Evolutionary conservation across 2,329 filamentous ascomycete genomes (phyloP), one percentile per base, ranked within the genome.

Genomic region (Colletotrichum salicis): DNA sequence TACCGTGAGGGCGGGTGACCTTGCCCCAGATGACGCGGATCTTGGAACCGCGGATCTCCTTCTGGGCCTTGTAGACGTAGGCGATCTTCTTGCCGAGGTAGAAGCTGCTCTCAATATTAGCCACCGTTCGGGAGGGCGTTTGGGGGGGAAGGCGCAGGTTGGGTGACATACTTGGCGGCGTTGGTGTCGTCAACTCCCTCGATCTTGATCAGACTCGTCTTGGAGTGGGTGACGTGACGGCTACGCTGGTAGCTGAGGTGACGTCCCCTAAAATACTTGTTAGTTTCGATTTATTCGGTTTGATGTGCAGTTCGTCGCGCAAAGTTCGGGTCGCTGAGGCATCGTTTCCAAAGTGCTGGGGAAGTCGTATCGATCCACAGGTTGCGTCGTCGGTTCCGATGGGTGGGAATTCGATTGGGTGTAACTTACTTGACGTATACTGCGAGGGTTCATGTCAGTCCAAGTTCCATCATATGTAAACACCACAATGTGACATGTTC

Each of bases 1-100:
- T 93, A 96, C 94, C 96, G 88, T 98, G 96, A 84, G 95, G 92
- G 83, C 95, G 90, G 84, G 94, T 97, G 84, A 98, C 93, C 90
- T 97, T 98, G 89, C 96, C 96, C 95, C 95, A 98, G 89, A 98
- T 98, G 80, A 98, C 93, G 83, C 96, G 92, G 88, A 98, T 97
- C 93, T 98, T 98, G 85, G 95, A 96, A 84, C 96, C 96, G 82
- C 96, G 94, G 83, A 97, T 90, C 90, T 97, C 94, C 88, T 92
- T 95, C 87, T 94, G 92, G 80, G 92, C 96, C 84, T 95, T 94
- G 91, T 98, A 99, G 87, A 99, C 95, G 87, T 95, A 99, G 85
- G 96, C 96, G 85, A 98, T 92, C 89, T 95, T 95, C 93, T 99
- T 99, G 88, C 96, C 96, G 78, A 94, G 89, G 90, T 99, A 99